Evolutionary conservation across 768 basidiomycete species (phyloP).

Genomic region (Suillus hirtellus): DNA sequence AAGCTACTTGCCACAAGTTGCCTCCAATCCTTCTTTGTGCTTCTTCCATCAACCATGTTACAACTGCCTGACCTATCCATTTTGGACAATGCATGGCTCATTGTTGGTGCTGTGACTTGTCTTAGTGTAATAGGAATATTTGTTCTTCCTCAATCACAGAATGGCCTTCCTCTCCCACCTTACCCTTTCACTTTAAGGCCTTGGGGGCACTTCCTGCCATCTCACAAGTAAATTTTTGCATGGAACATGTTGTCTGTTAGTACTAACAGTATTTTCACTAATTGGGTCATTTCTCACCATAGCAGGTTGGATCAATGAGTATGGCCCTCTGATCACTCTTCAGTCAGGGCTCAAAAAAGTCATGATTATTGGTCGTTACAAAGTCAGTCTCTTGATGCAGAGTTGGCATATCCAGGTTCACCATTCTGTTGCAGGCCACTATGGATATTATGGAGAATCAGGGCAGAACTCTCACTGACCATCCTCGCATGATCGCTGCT

Average conservation of each 20-base stretch:
- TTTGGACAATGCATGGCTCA: not conserved
- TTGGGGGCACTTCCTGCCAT: not conserved
- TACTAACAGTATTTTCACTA: not conserved
- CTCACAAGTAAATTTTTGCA: not conserved
- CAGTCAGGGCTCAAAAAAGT: not conserved
- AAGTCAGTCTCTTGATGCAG: not conserved
- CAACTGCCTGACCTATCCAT: not conserved
- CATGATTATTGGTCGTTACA: not conserved
- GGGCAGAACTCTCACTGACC: not conserved
- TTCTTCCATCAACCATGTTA: not conserved
- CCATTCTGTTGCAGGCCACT: not conserved
- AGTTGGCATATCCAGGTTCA: not conserved
- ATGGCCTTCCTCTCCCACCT: not conserved
- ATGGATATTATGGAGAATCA: slow-evolving; percentile 1
- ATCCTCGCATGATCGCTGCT: not conserved
- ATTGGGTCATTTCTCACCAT: not conserved
- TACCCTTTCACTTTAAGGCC: not conserved
- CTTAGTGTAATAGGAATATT: not conserved
- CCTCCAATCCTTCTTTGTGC: not conserved
- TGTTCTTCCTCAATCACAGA: not conserved
- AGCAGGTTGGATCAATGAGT: not conserved
- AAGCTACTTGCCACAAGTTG: not conserved
- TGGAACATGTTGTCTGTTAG: not conserved
- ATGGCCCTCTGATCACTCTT: not conserved
- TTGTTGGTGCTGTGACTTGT: not conserved